Base-by-base conservation (phyloP, 129 eudicot genomes). In the Scalesia atractyloides region DNA sequence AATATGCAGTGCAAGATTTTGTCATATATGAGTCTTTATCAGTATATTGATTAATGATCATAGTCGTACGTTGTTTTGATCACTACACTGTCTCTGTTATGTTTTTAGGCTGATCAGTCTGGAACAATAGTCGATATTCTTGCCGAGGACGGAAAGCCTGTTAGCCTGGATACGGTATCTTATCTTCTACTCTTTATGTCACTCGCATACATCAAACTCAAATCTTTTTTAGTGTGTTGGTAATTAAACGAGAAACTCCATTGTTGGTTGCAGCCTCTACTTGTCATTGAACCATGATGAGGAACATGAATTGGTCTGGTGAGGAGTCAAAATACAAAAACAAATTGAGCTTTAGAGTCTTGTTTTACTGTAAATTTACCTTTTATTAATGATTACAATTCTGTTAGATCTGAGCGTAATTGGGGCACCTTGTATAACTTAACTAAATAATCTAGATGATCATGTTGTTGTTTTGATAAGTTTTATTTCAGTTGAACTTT, bases 101-200 rank as follows among this genome's bases (percentile, higher is more conserved):
- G 53, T 26, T 36, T 60, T 9, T 73, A 89, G 96, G 89, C 96
- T 73, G 97, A 88, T 80, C 80, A 81, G 69, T 73, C 91, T 67
- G 97, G 97, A 69, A 88, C 95, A 1, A n/a, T 91, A 48, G 82
- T 76, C 30, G 97, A 91, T 78, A 76, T 91, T 52, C 81, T 88
- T 74, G 92, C 75, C 16, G 97, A 91, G 43, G 97, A 91, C 43
- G 97, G 82, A 49, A 91, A 91, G 49, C 90, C 97, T 16, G 95
- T 91, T 64, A 91, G 97, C 70, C 77, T 88, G 48, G 95, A 88
- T 73, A 77, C 81, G 82, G 97, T 86, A 67, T 69, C 26, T 80
- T 26, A 30, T 57, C 58, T 51, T 43, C 33, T 37, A 19, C 57
- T 52, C 66, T 26, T 43, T 36, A 6, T 41, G 1, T 41, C 46